Evolutionary conservation across 306 rosid genomes (phyloP).

Genomic region (Prosopis cineraria): DNA sequence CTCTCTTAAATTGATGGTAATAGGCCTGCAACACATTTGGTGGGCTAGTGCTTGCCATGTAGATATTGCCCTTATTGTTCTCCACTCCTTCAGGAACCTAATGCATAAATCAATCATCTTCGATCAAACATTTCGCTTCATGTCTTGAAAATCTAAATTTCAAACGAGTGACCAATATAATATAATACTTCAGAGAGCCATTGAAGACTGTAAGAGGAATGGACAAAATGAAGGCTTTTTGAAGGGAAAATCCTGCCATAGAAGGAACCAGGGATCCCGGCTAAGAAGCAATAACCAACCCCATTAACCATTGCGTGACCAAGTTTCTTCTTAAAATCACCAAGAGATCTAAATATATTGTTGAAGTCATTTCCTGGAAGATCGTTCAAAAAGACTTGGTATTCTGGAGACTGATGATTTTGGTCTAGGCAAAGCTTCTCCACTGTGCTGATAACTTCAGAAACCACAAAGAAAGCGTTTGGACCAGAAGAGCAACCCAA

Average conservation of each 20-base stretch:
- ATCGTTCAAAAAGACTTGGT: conserved; percentile 43
- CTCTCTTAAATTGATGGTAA: conserved; percentile 44
- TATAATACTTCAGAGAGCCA: conserved; percentile 48
- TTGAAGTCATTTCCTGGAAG: no score
- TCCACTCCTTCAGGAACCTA: conserved; percentile 59
- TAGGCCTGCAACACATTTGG: conserved; percentile 45
- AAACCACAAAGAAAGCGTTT: no score
- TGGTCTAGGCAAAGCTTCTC: conserved; percentile 32
- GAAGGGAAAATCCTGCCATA: no score
- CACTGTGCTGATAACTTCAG: conserved; percentile 37
- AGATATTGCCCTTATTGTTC: conserved; percentile 59
- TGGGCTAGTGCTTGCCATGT: conserved; percentile 51
- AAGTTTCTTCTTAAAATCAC: conserved; percentile 24
- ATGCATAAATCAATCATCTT: background rate
- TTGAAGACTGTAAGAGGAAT: conserved; percentile 45
- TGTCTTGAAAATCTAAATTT: background rate
- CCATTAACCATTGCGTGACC: conserved; percentile 3
- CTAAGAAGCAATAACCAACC: no score
- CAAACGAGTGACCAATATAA: no score
- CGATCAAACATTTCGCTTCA: background rate
- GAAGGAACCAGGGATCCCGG: no score
- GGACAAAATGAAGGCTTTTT: no score
- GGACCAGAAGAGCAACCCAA: no score
- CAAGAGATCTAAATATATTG: conserved; percentile 46
- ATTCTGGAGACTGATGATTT: conserved; percentile 35